Evolutionary conservation across 2,329 filamentous ascomycete genomes (phyloP).

Genomic region (Diaporthe sp.): DNA sequence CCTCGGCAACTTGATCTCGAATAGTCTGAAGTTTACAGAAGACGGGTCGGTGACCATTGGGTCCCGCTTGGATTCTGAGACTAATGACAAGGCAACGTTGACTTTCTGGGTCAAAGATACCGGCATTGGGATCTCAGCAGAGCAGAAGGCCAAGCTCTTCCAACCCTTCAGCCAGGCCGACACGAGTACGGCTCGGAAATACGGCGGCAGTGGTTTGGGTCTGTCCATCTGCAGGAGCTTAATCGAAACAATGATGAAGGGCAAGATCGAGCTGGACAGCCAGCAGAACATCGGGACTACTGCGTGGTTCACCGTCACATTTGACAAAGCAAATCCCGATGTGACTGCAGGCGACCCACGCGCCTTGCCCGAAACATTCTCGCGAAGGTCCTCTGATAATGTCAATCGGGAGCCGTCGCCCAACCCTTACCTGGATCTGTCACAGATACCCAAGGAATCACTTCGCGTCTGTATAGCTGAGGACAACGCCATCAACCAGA

Average conservation of each 20-base stretch:
- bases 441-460: conserved; percentile 79
- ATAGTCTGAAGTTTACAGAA: conserved; percentile 95
- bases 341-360: conserved; percentile 66
- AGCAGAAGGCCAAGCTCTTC: conserved; percentile 88
- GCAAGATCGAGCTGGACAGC: conserved; percentile 86
- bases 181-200: conserved; percentile 89
- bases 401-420: conserved; percentile 55
- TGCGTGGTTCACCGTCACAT: conserved; percentile 85
- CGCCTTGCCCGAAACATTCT: conserved; percentile 38
- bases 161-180: conserved; percentile 94
- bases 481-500: conserved; percentile 95
- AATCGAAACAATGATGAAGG: conserved; percentile 92
- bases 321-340: conserved; percentile 81
- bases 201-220: conserved; percentile 91
- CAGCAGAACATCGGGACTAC: conserved; percentile 78
- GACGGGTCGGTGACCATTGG: conserved; percentile 88
- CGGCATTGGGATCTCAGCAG: conserved; percentile 88
- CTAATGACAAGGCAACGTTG: conserved; percentile 77
- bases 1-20: conserved; percentile 87
- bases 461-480: conserved; percentile 93
- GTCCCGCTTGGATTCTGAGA: conserved; percentile 80
- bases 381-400: conserved; percentile 42
- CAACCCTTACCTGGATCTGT: conserved; percentile 74
- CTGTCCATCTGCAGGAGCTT: conserved; percentile 95
- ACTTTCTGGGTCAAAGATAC: conserved; percentile 92